Conservation (phyloP, 345 rosid species). For the Euphorbia tirucalli region DNA sequence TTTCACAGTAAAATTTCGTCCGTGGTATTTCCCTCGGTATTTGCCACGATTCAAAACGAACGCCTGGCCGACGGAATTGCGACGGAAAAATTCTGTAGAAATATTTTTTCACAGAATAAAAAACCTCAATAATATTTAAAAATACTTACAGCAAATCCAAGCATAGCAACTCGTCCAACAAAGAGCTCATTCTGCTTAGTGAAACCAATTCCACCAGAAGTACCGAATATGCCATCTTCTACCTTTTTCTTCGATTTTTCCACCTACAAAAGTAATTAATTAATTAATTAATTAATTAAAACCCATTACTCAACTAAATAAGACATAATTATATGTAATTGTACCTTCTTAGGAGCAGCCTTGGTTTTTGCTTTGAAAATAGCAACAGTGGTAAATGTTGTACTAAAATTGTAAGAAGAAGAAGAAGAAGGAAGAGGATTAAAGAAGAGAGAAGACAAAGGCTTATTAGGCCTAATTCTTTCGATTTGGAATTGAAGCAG, state of each 20-base stretch:
- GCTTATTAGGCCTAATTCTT: slow-evolving; percentile 40
- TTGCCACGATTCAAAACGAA: too few species aligned
- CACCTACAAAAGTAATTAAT: slow-evolving; percentile 26
- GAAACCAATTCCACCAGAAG: slow-evolving; percentile 96
- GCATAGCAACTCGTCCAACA: slow-evolving; percentile 98
- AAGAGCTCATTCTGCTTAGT: slow-evolving; percentile 93
- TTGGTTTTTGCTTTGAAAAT: slow-evolving; percentile 83
- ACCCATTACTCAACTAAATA: too few species aligned
- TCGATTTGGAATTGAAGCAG: slow-evolving; percentile 51
- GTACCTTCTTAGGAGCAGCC: slow-evolving; percentile 73
- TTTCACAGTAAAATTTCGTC: too few species aligned
- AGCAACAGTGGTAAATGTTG: slow-evolving; percentile 64
- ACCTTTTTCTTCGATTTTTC: slow-evolving; percentile 47
- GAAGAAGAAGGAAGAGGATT: slow-evolving; percentile 26
- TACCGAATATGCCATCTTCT: slow-evolving; percentile 91
- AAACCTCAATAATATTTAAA: too few species aligned
- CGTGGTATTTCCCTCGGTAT: too few species aligned
- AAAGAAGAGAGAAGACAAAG: slow-evolving; percentile 40
- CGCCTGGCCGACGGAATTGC: too few species aligned
- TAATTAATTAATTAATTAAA: too few species aligned
- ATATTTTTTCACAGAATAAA: too few species aligned
- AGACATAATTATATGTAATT: too few species aligned
- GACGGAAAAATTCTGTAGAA: too few species aligned
- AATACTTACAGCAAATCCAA: slow-evolving; percentile 87
- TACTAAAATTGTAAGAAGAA: slow-evolving; percentile 27